A percentile compares a stretch with the other conserved stretches of the same genome.
These are phyloP conservation scores for Botrytis porri DNA, from an alignment of 2,329 filamentous ascomycete species.

Conservation along the genomic window DNA sequence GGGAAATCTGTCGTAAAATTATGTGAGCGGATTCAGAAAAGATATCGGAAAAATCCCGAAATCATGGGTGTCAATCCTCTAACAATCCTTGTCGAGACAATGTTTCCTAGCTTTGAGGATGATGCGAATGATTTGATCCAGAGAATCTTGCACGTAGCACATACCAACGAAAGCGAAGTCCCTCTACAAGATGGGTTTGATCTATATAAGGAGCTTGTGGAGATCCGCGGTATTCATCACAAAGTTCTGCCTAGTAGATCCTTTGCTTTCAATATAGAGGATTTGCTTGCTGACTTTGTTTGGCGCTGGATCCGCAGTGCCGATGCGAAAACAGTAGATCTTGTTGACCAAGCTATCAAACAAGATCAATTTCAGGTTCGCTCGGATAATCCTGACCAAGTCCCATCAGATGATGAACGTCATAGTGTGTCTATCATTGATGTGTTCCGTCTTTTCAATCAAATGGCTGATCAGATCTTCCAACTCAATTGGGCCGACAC, in stretches of 20 bases:
- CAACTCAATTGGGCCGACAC: constrained; percentile 90
- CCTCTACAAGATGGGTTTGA: constrained; percentile 91
- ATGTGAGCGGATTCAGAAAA: constrained; percentile 85
- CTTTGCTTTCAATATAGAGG: constrained; percentile 87
- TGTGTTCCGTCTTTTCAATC: constrained; percentile 89
- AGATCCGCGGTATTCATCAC: constrained; percentile 77
- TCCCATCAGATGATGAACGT: constrained; percentile 73
- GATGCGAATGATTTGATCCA: constrained; percentile 83
- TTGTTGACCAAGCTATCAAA: constrained; percentile 87
- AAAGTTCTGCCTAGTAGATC: constrained; percentile 68
- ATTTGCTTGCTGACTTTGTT: constrained; percentile 83
- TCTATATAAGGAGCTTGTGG: constrained; percentile 82
- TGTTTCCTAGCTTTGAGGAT: constrained; percentile 85
- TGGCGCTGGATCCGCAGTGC: constrained; percentile 90
- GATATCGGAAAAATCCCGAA: constrained; percentile 82
- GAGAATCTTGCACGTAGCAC: constrained; percentile 72
- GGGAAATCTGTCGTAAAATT: constrained; percentile 83
- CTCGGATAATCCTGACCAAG: constrained; percentile 58
- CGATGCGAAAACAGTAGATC: constrained; percentile 73
- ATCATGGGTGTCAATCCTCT: constrained; percentile 71
- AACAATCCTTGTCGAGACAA: constrained; percentile 73
- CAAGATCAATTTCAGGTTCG: constrained; percentile 83
- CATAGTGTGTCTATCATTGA: constrained; percentile 94
- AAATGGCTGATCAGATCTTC: constrained; percentile 83
- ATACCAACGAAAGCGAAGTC: constrained; percentile 69